A percentile compares a stretch with the other conserved stretches of the same genome.
Conservation (phyloP, 371 early-diverging fungal species). For the Entomophthora muscae region DNA sequence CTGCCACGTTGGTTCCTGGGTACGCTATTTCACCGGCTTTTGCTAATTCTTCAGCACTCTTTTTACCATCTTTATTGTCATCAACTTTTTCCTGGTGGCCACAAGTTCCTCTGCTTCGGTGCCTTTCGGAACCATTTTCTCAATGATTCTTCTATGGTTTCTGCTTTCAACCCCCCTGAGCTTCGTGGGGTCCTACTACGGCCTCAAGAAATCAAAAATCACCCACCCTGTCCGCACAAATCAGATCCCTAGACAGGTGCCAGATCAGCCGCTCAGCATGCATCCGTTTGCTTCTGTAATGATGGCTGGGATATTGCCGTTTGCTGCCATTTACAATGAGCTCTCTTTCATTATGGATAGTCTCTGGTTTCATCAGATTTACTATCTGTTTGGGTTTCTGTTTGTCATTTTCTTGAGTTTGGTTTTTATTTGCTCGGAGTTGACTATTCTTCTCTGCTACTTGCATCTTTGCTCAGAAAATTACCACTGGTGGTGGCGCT, state of each 20-base stretch:
- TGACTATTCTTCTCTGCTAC: slow-evolving; percentile 76
- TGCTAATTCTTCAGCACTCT: slow-evolving; percentile 23
- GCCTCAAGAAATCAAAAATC: slow-evolving; percentile 58
- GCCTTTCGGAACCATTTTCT: slow-evolving; percentile 77
- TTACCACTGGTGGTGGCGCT: slow-evolving; percentile 89
- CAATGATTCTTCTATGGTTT: slow-evolving; percentile 71
- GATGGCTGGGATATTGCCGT: slow-evolving; percentile 74
- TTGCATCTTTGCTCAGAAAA: slow-evolving; percentile 81
- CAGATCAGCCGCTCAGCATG: slow-evolving; percentile 63
- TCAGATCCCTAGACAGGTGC: slow-evolving; percentile 90
- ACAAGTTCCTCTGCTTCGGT: slow-evolving; percentile 83
- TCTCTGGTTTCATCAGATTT: slow-evolving; percentile 65
- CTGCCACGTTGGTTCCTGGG: slow-evolving; percentile 74
- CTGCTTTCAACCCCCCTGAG: slow-evolving; percentile 75
- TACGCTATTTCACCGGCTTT: slow-evolving; percentile 15
- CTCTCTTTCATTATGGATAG: slow-evolving; percentile 72
- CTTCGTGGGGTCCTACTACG: slow-evolving; percentile 81
- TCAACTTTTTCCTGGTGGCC: slow-evolving; percentile 82
- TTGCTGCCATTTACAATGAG: slow-evolving; percentile 78
- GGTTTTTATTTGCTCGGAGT: slow-evolving; percentile 61
- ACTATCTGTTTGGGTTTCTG: slow-evolving; percentile 80
- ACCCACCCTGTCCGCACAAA: slow-evolving; percentile 78
- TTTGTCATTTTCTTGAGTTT: slow-evolving; percentile 62
- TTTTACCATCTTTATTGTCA: slow-evolving; percentile 42
- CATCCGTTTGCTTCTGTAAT: slow-evolving; percentile 49